These are phyloP conservation scores for Nowakowskiella sp. DNA, from an alignment of 192 early-diverging fungal genomes.

Conservation along the genomic window DNA sequence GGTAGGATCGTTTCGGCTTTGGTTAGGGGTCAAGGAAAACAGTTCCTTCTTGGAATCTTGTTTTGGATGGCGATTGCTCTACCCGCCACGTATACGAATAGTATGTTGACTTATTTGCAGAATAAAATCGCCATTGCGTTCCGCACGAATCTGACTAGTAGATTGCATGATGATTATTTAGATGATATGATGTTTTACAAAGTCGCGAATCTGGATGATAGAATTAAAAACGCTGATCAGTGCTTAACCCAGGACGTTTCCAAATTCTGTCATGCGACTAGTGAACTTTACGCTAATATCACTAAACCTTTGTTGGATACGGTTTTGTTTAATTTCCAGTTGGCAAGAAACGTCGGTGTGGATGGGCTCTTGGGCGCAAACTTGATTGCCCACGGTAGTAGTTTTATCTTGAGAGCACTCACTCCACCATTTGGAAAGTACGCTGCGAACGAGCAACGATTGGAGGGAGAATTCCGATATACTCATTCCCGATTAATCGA, in stretches of 20 bases:
- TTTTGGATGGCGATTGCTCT: conserved; percentile 92
- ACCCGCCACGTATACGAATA: conserved; percentile 95
- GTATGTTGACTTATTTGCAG: conserved; percentile 61
- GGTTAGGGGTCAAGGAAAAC: conserved; percentile 64
- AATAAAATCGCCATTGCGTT: conserved; percentile 47
- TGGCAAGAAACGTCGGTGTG: conserved; percentile 75
- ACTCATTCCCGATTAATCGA: conserved; percentile 90
- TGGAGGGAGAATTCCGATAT: conserved; percentile 90
- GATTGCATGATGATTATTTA: conserved; percentile 80
- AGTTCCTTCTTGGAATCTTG: conserved; percentile 75
- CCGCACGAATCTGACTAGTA: conserved; percentile 63
- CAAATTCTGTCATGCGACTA: conserved; percentile 81
- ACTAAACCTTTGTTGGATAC: conserved; percentile 94
- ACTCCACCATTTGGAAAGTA: conserved; percentile 96
- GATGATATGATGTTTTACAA: conserved; percentile 90
- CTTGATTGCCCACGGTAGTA: conserved; percentile 69
- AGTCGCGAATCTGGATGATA: conserved; percentile 85
- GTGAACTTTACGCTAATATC: conserved; percentile 82
- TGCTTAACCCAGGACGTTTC: conserved; percentile 73
- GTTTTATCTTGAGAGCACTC: conserved; percentile 66
- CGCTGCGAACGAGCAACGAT: conserved; percentile 81
- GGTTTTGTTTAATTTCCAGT: conserved; percentile 84
- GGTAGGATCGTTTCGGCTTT: conserved; percentile 75
- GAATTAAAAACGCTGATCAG: conserved; percentile 88
- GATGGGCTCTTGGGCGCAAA: conserved; percentile 76